These are phyloP conservation scores for Macrocybe sp. DNA, from an alignment of 1,284 basidiomycete species.

Conservation along the genomic window DNA sequence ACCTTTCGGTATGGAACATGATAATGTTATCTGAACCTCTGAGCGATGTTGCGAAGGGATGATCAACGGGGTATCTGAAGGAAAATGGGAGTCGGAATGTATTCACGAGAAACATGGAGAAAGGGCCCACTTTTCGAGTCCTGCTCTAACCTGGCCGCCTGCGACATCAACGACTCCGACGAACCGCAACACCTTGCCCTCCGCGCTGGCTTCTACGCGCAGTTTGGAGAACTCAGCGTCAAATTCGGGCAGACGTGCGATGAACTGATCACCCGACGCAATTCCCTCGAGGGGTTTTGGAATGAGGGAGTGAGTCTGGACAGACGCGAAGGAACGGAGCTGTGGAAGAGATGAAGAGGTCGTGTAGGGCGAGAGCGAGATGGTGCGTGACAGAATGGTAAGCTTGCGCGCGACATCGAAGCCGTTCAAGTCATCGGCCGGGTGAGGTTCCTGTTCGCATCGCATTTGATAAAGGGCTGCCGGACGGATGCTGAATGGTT, in stretches of 20 bases:
- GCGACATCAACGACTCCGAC: slow-evolving; percentile 92
- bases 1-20: slow-evolving; percentile 92
- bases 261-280: slow-evolving; percentile 76
- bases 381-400: slow-evolving; percentile 86
- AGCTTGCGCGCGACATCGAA: slow-evolving; percentile 97
- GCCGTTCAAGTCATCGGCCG: slow-evolving; percentile 93
- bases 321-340: slow-evolving; percentile 66
- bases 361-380: slow-evolving; percentile 37
- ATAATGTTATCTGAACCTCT: slow-evolving; percentile 98
- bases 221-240: slow-evolving; percentile 79
- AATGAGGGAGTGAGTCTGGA: slow-evolving; percentile 84
- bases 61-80: slow-evolving; percentile 76
- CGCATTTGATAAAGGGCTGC: background rate
- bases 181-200: slow-evolving; percentile 85
- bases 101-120: background rate
- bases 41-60: slow-evolving; percentile 93
- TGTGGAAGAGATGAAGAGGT: slow-evolving; percentile 27
- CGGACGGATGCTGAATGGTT: slow-evolving; percentile 2
- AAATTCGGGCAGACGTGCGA: slow-evolving; percentile 77
- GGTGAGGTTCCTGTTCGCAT: slow-evolving; percentile 82
- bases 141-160: slow-evolving; percentile 75
- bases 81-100: background rate
- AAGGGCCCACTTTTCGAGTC: slow-evolving; percentile 70
- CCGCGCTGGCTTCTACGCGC: slow-evolving; percentile 70
- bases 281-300: slow-evolving; percentile 71